A percentile compares a stretch with the other conserved stretches of the same genome.
phyloP scores from a whole-genome alignment of 2,329 filamentous ascomycete species.

The Tetracladium maxilliforme region DNA sequence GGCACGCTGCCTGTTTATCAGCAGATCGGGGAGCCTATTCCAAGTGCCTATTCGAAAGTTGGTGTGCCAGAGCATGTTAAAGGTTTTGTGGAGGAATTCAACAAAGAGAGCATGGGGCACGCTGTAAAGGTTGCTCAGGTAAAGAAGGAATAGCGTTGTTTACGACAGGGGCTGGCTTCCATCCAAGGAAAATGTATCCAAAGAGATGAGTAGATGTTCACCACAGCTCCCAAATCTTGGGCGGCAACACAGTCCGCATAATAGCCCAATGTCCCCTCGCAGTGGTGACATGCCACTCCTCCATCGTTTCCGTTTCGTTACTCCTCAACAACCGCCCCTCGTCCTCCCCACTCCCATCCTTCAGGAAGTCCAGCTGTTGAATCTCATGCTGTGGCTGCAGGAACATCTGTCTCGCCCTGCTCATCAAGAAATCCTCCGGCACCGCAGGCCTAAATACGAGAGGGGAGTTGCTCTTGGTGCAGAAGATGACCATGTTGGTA shows the following conservation, averaged over 20 bases:
- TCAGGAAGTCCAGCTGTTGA: slow-evolving; percentile 30
- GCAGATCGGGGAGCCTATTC: slow-evolving; percentile 29
- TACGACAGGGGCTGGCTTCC: too few species aligned
- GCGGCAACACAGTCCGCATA: slow-evolving; percentile 74
- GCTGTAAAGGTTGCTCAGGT: too few species aligned
- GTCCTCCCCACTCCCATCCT: slow-evolving; percentile 19
- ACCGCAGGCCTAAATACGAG: slow-evolving; percentile 54
- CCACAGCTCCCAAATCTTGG: slow-evolving; percentile 76
- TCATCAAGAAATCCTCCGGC: slow-evolving; percentile 55
- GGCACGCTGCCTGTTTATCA: slow-evolving; percentile 49
- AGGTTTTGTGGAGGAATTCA: slow-evolving; percentile 32
- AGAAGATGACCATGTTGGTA: slow-evolving; percentile 94
- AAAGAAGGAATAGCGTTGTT: too few species aligned
- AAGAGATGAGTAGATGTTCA: too few species aligned
- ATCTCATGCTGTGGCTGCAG: slow-evolving; percentile 63
- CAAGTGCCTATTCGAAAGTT: slow-evolving; percentile 7
- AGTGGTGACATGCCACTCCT: slow-evolving; percentile 58
- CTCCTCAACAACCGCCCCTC: slow-evolving; percentile 38
- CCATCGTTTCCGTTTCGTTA: slow-evolving; percentile 52
- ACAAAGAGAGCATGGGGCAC: slow-evolving; percentile 24
- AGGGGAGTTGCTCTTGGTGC: slow-evolving; percentile 42
- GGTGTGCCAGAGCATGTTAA: slow-evolving; percentile 38
- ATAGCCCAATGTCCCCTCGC: slow-evolving; percentile 81
- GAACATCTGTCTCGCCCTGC: slow-evolving; percentile 52
- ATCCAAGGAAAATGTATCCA: too few species aligned